These are phyloP conservation scores for Hysterium pulicare DNA, from an alignment of 2,329 filamentous ascomycete species.

Conservation along the genomic window DNA sequence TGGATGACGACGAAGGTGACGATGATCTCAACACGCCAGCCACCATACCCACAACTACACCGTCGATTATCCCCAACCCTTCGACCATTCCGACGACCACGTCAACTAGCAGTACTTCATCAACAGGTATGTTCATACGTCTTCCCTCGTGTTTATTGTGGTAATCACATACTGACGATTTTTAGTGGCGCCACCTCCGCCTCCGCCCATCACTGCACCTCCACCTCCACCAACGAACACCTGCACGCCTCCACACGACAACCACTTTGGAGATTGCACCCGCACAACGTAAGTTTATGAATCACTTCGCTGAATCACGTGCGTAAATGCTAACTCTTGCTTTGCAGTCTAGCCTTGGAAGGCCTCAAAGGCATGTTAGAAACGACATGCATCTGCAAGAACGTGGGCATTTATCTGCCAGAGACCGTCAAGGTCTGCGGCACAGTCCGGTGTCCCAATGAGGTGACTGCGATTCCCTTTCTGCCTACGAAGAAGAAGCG, in stretches of 20 bases:
- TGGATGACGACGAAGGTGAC: conserved; percentile 29
- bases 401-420: not conserved
- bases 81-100: not conserved
- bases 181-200: not conserved
- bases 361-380: not conserved
- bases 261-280: not conserved
- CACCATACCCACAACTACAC: not conserved
- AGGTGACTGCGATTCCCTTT: not conserved
- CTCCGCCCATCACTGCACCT: not conserved
- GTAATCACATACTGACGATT: not conserved
- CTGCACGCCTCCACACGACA: not conserved
- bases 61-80: not conserved
- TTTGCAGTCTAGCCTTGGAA: not conserved
- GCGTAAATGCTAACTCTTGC: not conserved
- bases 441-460: not conserved
- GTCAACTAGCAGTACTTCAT: not conserved
- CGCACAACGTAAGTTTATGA: not conserved
- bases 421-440: not conserved
- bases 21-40: conserved; percentile 9
- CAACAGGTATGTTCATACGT: not conserved
- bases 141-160: not conserved
- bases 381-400: not conserved
- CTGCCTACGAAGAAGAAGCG: no score
- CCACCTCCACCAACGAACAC: not conserved
- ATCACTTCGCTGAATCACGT: not conserved